A percentile compares a stretch with the other conserved stretches of the same genome.
Conservation (phyloP, 306 rosid species). For the Trichosanthes cucumerina region DNA sequence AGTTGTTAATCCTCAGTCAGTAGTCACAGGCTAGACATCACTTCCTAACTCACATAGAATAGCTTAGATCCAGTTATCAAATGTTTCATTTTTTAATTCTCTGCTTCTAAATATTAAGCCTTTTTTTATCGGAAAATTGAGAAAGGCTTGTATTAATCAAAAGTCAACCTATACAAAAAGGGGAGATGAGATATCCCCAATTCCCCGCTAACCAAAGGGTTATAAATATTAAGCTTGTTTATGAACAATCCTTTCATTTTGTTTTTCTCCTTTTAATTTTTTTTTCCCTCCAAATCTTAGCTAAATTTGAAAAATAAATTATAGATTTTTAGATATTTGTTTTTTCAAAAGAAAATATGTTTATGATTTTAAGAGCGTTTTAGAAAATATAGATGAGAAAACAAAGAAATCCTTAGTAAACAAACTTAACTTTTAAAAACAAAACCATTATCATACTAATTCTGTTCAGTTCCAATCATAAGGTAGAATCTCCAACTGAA, state of each 20-base stretch:
- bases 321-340: neutral
- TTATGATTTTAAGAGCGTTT: neutral
- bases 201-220: neutral
- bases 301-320: neutral
- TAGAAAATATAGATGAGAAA: neutral
- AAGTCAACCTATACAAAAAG: neutral
- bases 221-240: neutral
- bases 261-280: neutral
- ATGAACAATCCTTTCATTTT: neutral
- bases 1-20: neutral
- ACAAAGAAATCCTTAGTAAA: neutral
- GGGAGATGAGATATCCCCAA: neutral
- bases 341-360: neutral
- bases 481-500: neutral
- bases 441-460: neutral
- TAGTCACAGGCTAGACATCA: neutral
- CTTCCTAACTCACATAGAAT: neutral
- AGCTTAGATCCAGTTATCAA: neutral
- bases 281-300: neutral
- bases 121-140: neutral
- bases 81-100: neutral
- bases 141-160: neutral
- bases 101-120: neutral
- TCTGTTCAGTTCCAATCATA: neutral
- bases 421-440: neutral